Evolutionary conservation across 768 basidiomycete species (phyloP).

Genomic region (Daedaleopsis nitida): DNA sequence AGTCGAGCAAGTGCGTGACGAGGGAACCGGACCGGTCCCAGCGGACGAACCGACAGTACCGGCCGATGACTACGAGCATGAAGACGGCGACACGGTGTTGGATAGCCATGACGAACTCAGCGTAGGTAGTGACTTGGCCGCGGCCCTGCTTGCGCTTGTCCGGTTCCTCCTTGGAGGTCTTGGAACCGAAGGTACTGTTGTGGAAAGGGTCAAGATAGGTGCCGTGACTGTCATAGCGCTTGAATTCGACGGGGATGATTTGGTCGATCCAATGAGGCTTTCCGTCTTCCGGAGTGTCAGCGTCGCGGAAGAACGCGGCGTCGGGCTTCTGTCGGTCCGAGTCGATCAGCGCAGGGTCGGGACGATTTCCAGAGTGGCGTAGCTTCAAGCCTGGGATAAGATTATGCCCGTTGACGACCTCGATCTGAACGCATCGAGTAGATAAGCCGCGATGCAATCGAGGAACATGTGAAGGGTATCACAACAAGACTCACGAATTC

Average conservation of each 20-base stretch:
- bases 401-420: not conserved
- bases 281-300: not conserved
- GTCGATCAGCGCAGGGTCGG: no score
- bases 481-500: not conserved
- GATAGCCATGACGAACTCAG: slow-evolving; percentile 3
- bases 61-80: slow-evolving; percentile 11
- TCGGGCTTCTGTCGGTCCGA: no score
- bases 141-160: not conserved
- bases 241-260: slow-evolving; percentile 10
- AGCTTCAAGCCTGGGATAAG: not conserved
- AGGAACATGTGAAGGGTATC: not conserved
- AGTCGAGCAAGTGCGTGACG: no score
- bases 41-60: not conserved
- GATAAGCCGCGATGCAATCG: no score
- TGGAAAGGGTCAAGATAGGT: no score
- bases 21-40: no score
- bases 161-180: slow-evolving; percentile 8
- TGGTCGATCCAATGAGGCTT: slow-evolving; percentile 14
- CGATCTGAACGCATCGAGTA: not conserved
- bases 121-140: slow-evolving; percentile 6
- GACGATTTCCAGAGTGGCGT: no score
- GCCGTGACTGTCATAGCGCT: not conserved
- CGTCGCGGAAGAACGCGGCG: no score
- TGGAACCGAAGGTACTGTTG: no score
- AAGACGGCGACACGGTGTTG: slow-evolving; percentile 11